Conservation (phyloP, 2,329 filamentous ascomycete genomes). For the Cercospora brassicicola region DNA sequence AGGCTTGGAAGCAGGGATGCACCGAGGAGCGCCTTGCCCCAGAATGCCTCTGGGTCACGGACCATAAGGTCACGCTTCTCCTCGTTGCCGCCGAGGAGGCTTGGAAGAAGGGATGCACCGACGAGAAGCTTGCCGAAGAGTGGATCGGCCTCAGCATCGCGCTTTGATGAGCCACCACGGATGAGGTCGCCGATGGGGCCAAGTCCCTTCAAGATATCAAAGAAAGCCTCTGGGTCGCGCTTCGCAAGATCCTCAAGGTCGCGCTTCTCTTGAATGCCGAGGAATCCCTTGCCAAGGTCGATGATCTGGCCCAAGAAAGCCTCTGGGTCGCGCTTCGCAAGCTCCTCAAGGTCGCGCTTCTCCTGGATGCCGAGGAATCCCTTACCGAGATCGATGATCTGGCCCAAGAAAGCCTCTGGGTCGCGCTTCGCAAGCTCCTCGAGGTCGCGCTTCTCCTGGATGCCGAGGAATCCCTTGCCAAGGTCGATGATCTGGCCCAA, state of each 20-base stretch:
- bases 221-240: not conserved
- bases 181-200: too few relatives aligned
- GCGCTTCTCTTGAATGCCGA: not conserved
- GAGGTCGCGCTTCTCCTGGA: not conserved
- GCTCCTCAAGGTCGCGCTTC: not conserved
- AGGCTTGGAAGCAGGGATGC: too few relatives aligned
- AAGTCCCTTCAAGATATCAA: not conserved
- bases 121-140: not conserved
- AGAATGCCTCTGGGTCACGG: not conserved
- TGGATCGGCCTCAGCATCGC: not conserved
- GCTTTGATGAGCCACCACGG: not conserved
- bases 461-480: not conserved
- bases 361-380: not conserved
- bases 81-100: too few relatives aligned
- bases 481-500: not conserved
- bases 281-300: not conserved
- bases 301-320: not conserved
- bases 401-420: not conserved
- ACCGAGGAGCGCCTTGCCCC: not conserved
- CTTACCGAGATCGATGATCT: not conserved
- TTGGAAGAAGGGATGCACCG: too few relatives aligned
- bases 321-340: not conserved
- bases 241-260: not conserved
- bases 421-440: not conserved
- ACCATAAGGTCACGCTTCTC: too few relatives aligned